Evolutionary conservation across 805 yeast genomes (phyloP).

Genomic region (Candida yuanshanica): DNA sequence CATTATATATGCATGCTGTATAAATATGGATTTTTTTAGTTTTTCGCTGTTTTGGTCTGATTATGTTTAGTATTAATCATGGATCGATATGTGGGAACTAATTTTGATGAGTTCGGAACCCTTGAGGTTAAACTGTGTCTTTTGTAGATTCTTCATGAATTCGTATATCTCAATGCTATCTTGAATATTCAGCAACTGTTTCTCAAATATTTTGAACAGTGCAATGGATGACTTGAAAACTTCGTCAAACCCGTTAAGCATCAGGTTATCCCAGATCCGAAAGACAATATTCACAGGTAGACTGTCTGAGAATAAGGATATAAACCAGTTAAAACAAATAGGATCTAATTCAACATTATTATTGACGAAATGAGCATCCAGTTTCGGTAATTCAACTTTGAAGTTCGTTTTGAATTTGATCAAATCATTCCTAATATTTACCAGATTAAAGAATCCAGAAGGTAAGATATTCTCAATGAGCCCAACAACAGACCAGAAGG

Average conservation of each 20-base stretch:
- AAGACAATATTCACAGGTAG: conserved; percentile 47
- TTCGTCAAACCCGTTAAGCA: conserved; percentile 33
- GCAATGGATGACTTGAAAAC: conserved; percentile 31
- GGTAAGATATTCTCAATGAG: conserved; percentile 46
- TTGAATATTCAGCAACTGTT: conserved; percentile 22
- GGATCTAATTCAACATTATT: conserved; percentile 41
- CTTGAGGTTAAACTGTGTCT: conserved; percentile 20
- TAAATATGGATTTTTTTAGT: too few species aligned
- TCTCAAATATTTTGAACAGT: conserved; percentile 33
- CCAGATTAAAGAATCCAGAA: conserved; percentile 31
- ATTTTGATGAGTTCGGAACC: conserved; percentile 19
- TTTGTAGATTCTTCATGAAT: conserved; percentile 29
- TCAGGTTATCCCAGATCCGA: conserved; percentile 45
- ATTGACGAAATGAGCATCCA: conserved; percentile 30
- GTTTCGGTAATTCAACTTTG: conserved; percentile 32
- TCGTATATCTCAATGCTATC: conserved; percentile 30
- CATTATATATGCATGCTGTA: too few species aligned
- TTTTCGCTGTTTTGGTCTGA: too few species aligned
- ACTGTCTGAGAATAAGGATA: conserved; percentile 46
- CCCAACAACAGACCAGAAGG: conserved; percentile 48
- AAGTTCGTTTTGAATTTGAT: conserved; percentile 31
- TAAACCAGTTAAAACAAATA: conserved; percentile 52
- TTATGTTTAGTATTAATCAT: neutral
- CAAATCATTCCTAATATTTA: conserved; percentile 36
- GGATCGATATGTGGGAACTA: conserved; percentile 6